phyloP scores from a whole-genome alignment of 2,329 filamentous ascomycete genomes.

The Xylariaceae sp. region DNA sequence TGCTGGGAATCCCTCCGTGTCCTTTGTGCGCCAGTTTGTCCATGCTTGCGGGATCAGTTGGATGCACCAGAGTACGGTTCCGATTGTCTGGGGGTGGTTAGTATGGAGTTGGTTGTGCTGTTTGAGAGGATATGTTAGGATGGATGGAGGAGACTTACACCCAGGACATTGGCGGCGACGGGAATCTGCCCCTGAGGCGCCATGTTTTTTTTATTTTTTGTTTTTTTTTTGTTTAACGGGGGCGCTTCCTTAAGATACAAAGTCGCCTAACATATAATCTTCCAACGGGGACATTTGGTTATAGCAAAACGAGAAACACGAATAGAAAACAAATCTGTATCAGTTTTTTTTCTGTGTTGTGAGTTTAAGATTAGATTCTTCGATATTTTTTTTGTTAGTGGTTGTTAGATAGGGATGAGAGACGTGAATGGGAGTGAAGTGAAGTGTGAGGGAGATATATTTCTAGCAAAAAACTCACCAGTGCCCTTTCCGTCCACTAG shows the following conservation, averaged over 20 bases:
- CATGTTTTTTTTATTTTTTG: conserved; percentile 18
- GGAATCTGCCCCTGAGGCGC: conserved; percentile 30
- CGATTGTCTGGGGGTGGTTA: conserved; percentile 26
- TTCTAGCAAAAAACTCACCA: too few relatives aligned
- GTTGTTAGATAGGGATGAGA: too few relatives aligned
- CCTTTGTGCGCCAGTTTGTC: conserved; percentile 57
- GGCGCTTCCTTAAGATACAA: background rate
- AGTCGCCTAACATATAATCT: background rate
- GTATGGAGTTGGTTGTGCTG: background rate
- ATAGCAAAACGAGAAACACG: background rate
- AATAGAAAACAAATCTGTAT: background rate
- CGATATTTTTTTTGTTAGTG: too few relatives aligned
- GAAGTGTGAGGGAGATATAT: too few relatives aligned
- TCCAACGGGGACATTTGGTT: background rate
- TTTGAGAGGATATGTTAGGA: background rate
- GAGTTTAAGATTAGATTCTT: too few relatives aligned
- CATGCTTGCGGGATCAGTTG: conserved; percentile 46
- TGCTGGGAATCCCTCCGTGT: conserved; percentile 55
- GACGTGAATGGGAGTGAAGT: too few relatives aligned
- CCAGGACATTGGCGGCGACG: conserved; percentile 36
- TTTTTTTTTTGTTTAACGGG: too few relatives aligned
- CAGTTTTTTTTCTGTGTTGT: too few relatives aligned
- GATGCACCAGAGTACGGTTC: conserved; percentile 38
- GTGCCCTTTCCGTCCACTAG: too few relatives aligned
- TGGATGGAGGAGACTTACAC: conserved; percentile 30